Conservation (phyloP, 441 rosid species). For the Raphanus hybrid region DNA sequence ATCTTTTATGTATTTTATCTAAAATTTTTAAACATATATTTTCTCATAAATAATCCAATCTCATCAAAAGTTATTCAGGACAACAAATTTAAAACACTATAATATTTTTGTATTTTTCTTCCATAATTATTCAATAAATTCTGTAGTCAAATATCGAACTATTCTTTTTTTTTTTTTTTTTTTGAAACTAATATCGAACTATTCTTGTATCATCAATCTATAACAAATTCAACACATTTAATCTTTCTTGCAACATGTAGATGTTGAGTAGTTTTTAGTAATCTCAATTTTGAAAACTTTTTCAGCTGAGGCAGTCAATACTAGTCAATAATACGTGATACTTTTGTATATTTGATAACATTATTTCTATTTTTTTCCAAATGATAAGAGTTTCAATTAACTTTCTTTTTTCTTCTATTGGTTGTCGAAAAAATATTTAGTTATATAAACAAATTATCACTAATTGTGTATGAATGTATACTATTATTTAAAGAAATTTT, state of each 20-base stretch:
- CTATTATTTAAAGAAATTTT: background rate
- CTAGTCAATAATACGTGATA: background rate
- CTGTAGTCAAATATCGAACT: background rate
- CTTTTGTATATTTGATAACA: background rate
- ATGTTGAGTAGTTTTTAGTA: background rate
- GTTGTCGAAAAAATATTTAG: background rate
- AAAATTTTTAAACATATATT: background rate
- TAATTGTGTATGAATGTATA: background rate
- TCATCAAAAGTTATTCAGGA: too few species aligned
- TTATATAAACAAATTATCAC: constrained; percentile 52
- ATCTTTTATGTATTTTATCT: background rate
- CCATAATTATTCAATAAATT: too few species aligned
- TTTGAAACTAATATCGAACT: background rate
- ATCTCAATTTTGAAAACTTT: background rate
- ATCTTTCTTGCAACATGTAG: background rate
- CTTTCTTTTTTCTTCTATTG: background rate
- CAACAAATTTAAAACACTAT: too few species aligned
- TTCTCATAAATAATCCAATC: too few species aligned
- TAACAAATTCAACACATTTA: too few species aligned
- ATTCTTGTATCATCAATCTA: background rate
- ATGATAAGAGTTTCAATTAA: background rate
- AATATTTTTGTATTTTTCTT: too few species aligned
- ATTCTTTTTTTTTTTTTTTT: too few species aligned
- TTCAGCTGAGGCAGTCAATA: background rate
- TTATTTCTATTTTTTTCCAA: background rate